Base-by-base conservation (phyloP, 1,284 basidiomycete genomes). In the Rhodotorula mucilaginosa region DNA sequence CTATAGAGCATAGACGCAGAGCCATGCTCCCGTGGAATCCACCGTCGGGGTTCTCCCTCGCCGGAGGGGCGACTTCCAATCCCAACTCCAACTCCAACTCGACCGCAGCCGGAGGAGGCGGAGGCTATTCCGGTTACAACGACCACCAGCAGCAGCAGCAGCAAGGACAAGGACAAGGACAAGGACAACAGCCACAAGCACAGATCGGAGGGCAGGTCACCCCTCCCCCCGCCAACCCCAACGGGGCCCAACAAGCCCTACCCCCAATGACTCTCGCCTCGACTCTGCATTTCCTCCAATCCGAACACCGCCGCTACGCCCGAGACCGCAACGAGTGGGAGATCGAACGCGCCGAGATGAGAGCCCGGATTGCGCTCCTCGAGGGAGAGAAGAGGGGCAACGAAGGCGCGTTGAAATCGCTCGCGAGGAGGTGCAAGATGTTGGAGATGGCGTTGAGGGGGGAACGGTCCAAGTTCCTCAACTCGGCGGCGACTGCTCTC, bases 301-400 rank as follows among this genome's bases (percentile, higher is more conserved):
- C 92, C 65, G 97, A 99, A 85, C 98, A 95, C 93, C 86, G 97
- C 73, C 86, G 93, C 26, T 83, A 83, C 75, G 95, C 98, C 81
- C 89, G 93, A 81, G 95, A 99, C 83, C 87, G 96, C 79, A 99
- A 99, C 81, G 95, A 98, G 83, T 99, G 95, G 96, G 96, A 98
- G 85, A 99, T 99, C 79, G 96, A 99, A 83, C 86, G 96, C 77
- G 96, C 97, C 49, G 96, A 99, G 83, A 97, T 99, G 93, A 87
- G 95, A 85, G 95, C 95, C 67, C 88, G 96, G 64, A 97, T 99
- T 77, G 96, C 96, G n/a, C 86, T 98, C 65, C 87, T 99, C 67
- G 96, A 99, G 81, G 96, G 96, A 63, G 95, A 98, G 82, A 88
- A 94, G 67, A 86, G 95, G 70, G 96, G 93, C 4, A 95, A 95